Evolutionary conservation across 306 rosid species (phyloP).

Genomic region (Prunus dulcis): DNA sequence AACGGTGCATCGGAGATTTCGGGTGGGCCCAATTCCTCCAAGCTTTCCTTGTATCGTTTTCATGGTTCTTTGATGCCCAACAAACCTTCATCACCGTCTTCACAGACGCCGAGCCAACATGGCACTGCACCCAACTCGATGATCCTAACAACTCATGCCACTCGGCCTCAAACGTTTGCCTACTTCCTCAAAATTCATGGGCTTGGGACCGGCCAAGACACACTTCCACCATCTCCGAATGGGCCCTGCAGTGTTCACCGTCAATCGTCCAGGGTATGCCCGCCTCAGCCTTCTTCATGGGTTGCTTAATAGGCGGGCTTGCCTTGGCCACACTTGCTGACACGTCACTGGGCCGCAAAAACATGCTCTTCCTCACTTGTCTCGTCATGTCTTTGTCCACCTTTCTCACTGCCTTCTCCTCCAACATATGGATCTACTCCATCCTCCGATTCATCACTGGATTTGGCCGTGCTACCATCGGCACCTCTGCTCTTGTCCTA

Average conservation of each 20-base stretch:
- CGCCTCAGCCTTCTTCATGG: slow-evolving; percentile 55
- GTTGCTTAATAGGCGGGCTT: slow-evolving; percentile 54
- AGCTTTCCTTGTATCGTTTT: slow-evolving; percentile 41
- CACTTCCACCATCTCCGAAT: slow-evolving; percentile 48
- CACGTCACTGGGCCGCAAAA: slow-evolving; percentile 57
- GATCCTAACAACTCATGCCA: slow-evolving; percentile 10
- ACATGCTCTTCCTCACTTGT: slow-evolving; percentile 44
- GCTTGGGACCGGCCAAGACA: slow-evolving; percentile 44
- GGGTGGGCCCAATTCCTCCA: slow-evolving; percentile 48
- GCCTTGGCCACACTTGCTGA: slow-evolving; percentile 50
- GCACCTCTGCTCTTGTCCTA: slow-evolving; percentile 53
- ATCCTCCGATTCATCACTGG: slow-evolving; percentile 39
- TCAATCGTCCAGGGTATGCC: slow-evolving; percentile 43
- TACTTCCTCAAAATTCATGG: slow-evolving; percentile 37
- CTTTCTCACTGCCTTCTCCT: slow-evolving; percentile 34
- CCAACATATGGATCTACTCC: slow-evolving; percentile 54
- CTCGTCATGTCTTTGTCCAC: slow-evolving; percentile 52
- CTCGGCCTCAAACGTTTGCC: slow-evolving; percentile 32
- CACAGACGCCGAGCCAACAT: slow-evolving; percentile 46
- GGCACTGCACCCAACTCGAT: slow-evolving; percentile 38
- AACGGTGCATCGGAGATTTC: slow-evolving; percentile 40
- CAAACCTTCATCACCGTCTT: slow-evolving; percentile 58
- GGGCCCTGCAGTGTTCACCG: slow-evolving; percentile 36
- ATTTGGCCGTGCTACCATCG: slow-evolving; percentile 46
- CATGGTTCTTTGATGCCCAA: slow-evolving; percentile 63